Evolutionary conservation across 2,329 filamentous ascomycete species (phyloP).

Genomic region (Aureobasidium sp.): DNA sequence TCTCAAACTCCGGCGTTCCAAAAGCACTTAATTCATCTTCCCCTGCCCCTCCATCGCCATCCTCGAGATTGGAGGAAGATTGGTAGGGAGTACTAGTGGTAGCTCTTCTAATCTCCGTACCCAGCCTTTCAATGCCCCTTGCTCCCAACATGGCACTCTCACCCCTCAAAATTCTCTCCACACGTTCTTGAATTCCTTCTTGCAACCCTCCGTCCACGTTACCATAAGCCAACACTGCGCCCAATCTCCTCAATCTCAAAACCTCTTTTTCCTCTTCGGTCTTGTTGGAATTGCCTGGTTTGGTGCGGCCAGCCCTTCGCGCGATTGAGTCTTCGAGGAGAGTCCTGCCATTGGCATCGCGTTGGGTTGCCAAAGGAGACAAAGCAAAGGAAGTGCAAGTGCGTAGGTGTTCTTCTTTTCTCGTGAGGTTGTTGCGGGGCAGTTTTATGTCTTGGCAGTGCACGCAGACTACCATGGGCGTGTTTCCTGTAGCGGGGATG

Average conservation of each 20-base stretch:
- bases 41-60: too few species aligned
- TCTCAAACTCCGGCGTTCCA: not conserved
- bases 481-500: not conserved
- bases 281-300: not conserved
- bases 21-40: not conserved
- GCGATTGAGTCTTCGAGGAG: not conserved
- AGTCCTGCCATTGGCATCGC: not conserved
- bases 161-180: not conserved
- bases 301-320: not conserved
- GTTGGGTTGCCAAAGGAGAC: not conserved
- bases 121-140: not conserved
- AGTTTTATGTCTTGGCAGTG: not conserved
- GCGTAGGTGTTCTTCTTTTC: constrained; percentile 5
- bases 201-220: not conserved
- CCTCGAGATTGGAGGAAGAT: too few species aligned
- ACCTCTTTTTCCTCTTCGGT: not conserved
- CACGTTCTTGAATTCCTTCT: not conserved
- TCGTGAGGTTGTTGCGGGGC: not conserved
- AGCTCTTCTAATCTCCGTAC: too few species aligned
- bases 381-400: not conserved
- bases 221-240: not conserved
- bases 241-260: not conserved
- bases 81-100: too few species aligned
- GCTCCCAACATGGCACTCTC: not conserved
- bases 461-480: not conserved